Evolutionary conservation across 805 yeast species (phyloP).

Genomic region (Metschnikowia gruessii): DNA sequence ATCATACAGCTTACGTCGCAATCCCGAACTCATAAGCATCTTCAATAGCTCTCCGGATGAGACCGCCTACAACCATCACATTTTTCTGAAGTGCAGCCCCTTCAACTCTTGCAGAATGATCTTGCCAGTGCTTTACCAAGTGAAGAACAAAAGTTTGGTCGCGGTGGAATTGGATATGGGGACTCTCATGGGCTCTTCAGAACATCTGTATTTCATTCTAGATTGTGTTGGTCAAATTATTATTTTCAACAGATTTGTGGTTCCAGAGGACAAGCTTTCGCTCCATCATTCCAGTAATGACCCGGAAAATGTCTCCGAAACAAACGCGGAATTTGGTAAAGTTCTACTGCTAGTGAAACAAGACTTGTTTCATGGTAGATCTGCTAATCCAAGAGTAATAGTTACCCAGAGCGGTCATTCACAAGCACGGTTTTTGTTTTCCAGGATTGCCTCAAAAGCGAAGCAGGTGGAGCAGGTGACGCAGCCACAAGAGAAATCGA

Average conservation of each 20-base stretch:
- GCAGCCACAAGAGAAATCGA: conserved; percentile 3
- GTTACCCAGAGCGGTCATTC: conserved; percentile 38
- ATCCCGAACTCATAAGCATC: conserved; percentile 34
- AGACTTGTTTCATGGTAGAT: conserved; percentile 9
- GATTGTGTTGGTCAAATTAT: conserved; percentile 29
- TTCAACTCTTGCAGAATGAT: conserved; percentile 25
- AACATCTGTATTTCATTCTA: conserved; percentile 25
- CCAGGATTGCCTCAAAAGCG: conserved; percentile 28
- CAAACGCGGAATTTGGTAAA: not conserved
- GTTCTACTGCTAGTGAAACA: conserved; percentile 7
- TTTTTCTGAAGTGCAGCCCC: conserved; percentile 24
- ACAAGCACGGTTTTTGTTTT: conserved; percentile 33
- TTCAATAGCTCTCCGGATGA: conserved; percentile 47
- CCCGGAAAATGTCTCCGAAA: conserved; percentile 5
- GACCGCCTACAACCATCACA: conserved; percentile 39
- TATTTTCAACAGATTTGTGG: conserved; percentile 20
- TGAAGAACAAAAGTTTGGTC: not conserved
- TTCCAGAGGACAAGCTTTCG: conserved; percentile 9
- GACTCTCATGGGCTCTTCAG: not conserved
- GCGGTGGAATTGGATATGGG: conserved; percentile 20
- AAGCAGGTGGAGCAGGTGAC: conserved; percentile 6
- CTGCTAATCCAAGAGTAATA: conserved; percentile 24
- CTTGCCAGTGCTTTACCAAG: conserved; percentile 29
- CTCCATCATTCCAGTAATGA: conserved; percentile 20
- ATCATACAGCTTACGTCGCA: conserved; percentile 34